Evolutionary conservation across 345 rosid species (phyloP), one percentile per base, ranked within the genome.

Genomic region (Passiflora organensis): DNA sequence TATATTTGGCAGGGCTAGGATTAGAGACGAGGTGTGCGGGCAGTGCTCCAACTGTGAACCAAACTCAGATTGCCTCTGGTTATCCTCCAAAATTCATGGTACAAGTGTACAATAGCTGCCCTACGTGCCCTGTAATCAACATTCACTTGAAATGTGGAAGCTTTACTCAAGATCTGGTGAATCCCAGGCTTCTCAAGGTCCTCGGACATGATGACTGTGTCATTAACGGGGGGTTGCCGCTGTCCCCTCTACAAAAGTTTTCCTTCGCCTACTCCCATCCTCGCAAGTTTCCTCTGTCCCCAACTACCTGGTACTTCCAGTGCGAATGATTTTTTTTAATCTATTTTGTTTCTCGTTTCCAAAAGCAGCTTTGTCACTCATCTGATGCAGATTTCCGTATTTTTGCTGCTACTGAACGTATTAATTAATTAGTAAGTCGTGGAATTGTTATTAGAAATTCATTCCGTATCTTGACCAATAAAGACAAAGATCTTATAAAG

Each of bases 221-320:
- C 32, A 43, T 73, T 0, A 66, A 70, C 43, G 60, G 59, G 36
- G 78, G 78, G 5, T 48, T 73, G 54, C 78, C 78, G 0, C 24
- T 73, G 55, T 24, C 65, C 0, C 71, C 72, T 0, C 59, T 69
- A 4, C 71, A 73, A 36, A 48, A 17, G 3, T 43, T 73, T 24
- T 69, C 74, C 51, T 73, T 73, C 62, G 57, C 50, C 41, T 73
- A 73, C 47, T 42, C 74, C 12, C 74, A 73, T 44, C 8, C 0
- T 25, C 49, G 42, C 24, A 67, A 59, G 58, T 69, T 51, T 53
- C 15, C 43, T 39, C 22, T 73, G 65, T 67, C 48, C 1, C 65
- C 68, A 1, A 17, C 58, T 51, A 36, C 61, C 42, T 73, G 78
- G 78, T 49, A n/a, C 59, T 73, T 73, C 68, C 78, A 73, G 60